Conservation (phyloP, 129 eudicot species). For the Saposhnikovia divaricata region DNA sequence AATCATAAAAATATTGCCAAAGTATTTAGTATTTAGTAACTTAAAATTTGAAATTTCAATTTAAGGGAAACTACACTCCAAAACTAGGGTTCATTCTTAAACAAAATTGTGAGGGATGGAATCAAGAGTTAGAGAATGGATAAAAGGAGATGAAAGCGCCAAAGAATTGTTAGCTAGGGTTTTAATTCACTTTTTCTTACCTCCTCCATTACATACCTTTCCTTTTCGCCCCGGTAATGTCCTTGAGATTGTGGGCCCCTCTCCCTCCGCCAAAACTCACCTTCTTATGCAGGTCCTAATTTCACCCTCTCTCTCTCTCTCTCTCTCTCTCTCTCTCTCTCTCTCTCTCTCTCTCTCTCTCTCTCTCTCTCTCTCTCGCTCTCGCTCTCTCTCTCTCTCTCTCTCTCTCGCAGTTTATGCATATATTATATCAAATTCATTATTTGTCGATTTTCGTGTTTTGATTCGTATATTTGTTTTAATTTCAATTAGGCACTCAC, state of each 20-base stretch:
- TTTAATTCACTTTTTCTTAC: constrained; percentile 43
- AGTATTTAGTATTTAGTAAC: too few species aligned
- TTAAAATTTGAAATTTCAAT: neutral
- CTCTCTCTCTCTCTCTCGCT: neutral
- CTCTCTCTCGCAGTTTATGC: too few species aligned
- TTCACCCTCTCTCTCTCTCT: neutral
- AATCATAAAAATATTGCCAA: too few species aligned
- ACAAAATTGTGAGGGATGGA: constrained; percentile 8
- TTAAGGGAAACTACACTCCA: neutral
- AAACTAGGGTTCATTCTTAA: neutral
- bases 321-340: neutral
- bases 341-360: too few species aligned
- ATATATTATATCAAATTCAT: too few species aligned
- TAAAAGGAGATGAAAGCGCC: constrained; percentile 52
- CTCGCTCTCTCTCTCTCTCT: neutral
- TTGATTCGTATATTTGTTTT: neutral
- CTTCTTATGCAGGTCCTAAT: constrained; percentile 49
- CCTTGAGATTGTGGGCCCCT: constrained; percentile 72
- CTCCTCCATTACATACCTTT: constrained; percentile 81
- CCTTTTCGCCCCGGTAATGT: constrained; percentile 69
- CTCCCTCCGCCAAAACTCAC: constrained; percentile 81
- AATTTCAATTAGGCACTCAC: neutral
- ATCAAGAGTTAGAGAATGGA: constrained; percentile 47
- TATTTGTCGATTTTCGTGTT: neutral
- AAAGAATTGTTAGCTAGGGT: constrained; percentile 45